Evolutionary conservation across 371 early-diverging fungal species (phyloP).

Genomic region (Rhizopus arrhizus): DNA sequence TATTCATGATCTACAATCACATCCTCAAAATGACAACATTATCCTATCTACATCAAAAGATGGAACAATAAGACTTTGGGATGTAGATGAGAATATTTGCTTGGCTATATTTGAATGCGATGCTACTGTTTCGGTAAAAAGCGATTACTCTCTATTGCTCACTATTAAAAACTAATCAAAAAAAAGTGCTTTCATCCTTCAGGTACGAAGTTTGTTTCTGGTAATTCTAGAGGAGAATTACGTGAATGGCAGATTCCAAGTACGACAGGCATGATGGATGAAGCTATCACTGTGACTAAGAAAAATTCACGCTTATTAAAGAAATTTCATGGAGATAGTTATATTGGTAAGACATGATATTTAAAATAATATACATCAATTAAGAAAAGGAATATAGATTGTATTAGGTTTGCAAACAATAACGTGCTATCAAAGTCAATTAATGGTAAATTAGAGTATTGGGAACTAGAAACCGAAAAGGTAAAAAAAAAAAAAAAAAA

Average conservation of each 20-base stretch:
- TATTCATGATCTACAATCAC: slow-evolving; percentile 70
- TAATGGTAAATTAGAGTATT: slow-evolving; percentile 75
- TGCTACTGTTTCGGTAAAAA: slow-evolving; percentile 65
- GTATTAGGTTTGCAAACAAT: slow-evolving; percentile 66
- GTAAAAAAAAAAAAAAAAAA: no score
- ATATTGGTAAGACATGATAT: slow-evolving; percentile 33
- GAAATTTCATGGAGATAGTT: slow-evolving; percentile 44
- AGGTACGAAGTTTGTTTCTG: slow-evolving; percentile 61
- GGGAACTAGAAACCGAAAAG: slow-evolving; percentile 58
- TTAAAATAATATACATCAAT: no score
- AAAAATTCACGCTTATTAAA: slow-evolving; percentile 38
- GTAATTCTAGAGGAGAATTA: slow-evolving; percentile 58
- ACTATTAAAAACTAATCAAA: no score
- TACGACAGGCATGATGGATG: slow-evolving; percentile 22
- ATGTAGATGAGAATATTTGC: slow-evolving; percentile 68
- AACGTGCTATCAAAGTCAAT: slow-evolving; percentile 73
- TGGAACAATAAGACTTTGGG: slow-evolving; percentile 87
- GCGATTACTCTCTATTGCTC: no score
- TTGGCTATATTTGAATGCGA: slow-evolving; percentile 64
- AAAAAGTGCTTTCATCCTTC: slow-evolving; percentile 62
- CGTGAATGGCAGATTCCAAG: slow-evolving; percentile 62
- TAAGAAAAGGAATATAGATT: slow-evolving; percentile 40
- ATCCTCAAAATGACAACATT: slow-evolving; percentile 66
- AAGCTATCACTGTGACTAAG: slow-evolving; percentile 37
- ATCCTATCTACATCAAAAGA: slow-evolving; percentile 84